A percentile compares a stretch with the other conserved stretches of the same genome.
phyloP scores from a whole-genome alignment of 1,284 basidiomycete species.

The Trametes polyzona region DNA sequence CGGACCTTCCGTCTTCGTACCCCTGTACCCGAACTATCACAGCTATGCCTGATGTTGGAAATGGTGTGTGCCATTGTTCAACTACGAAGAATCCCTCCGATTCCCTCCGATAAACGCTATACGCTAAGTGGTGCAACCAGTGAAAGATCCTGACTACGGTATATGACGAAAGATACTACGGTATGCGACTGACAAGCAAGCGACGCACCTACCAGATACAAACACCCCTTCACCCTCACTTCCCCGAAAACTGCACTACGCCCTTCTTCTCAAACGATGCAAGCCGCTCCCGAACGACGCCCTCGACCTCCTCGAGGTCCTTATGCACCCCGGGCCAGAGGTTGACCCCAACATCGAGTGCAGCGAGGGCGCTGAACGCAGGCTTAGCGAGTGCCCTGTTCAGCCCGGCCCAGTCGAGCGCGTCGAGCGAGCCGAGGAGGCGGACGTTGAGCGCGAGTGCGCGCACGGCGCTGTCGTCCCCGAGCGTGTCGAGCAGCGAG shows the following conservation, averaged over 20 bases:
- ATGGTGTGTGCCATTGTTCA: too few species aligned
- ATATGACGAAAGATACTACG: too few species aligned
- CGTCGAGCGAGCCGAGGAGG: slow-evolving; percentile 32
- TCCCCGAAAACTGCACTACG: slow-evolving; percentile 21
- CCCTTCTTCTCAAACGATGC: slow-evolving; percentile 27
- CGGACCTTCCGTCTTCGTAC: too few species aligned
- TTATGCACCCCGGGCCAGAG: slow-evolving; percentile 31
- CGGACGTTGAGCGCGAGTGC: slow-evolving; percentile 25
- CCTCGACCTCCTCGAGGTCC: slow-evolving; percentile 23
- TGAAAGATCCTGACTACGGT: too few species aligned
- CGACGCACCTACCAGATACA: not conserved
- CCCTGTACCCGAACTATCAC: too few species aligned
- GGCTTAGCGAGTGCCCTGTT: slow-evolving; percentile 19
- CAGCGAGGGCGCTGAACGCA: slow-evolving; percentile 22
- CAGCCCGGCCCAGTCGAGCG: slow-evolving; percentile 32
- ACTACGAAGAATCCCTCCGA: too few species aligned
- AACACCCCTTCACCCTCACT: not conserved
- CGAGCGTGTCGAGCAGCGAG: slow-evolving; percentile 26
- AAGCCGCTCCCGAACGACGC: slow-evolving; percentile 24
- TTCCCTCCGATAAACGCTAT: too few species aligned
- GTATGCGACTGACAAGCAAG: too few species aligned
- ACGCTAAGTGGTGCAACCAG: too few species aligned
- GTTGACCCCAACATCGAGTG: slow-evolving; percentile 27
- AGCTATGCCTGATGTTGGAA: too few species aligned
- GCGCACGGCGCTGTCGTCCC: not conserved